Base-by-base conservation (phyloP, 805 yeast genomes). In the Teunomyces funiuensis region DNA sequence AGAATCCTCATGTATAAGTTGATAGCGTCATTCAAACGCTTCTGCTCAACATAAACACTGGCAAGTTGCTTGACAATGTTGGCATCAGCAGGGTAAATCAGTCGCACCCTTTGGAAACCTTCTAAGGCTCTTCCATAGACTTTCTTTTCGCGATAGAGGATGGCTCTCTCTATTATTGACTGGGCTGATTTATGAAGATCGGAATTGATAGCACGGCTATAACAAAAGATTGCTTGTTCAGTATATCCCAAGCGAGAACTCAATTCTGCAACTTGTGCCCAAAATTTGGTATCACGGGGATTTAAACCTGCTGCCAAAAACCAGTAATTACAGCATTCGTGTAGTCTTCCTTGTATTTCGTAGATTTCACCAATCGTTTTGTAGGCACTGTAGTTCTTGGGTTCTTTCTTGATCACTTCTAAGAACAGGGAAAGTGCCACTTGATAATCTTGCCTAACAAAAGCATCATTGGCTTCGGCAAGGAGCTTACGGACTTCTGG, bases 301-400 rank as follows among this genome's bases (percentile, higher is more conserved):
- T 83, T 80, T 10, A 85, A 65, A 55, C 82, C 85, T 0, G 96
- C 90, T 20, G 95, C 93, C 40, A 86, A 54, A 51, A 85, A 67
- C 96, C 97, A 80, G 36, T 85, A 76, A 55, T 81, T 80, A 58
- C 95, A 82, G 58, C 95, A 79, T 55, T 85, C 84, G 49, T 82
- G 79, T 37, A 76, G 62, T 34, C 80, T 71, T 1, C 88, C 90
- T 45, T 80, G 83, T 39, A 76, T 67, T 42, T 79, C 74, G 49
- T 85, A 83, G 36, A 91, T 85, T 54, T 87, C 96, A 36, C 97
- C 97, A 33, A 89, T 65, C 0, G 95, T 85, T 53, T 85, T 83
- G 69, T 90, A 90, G 0, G 97, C 97, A 33, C 85, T 80, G 59
- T 79, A 83, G 57, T 86, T 85, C 49, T 78, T 77, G 10, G 87